A percentile compares a stretch with the other conserved stretches of the same genome.
These are phyloP conservation scores for Lobosporangium transversale DNA, from an alignment of 192 early-diverging fungal genomes.

Conservation along the genomic window DNA sequence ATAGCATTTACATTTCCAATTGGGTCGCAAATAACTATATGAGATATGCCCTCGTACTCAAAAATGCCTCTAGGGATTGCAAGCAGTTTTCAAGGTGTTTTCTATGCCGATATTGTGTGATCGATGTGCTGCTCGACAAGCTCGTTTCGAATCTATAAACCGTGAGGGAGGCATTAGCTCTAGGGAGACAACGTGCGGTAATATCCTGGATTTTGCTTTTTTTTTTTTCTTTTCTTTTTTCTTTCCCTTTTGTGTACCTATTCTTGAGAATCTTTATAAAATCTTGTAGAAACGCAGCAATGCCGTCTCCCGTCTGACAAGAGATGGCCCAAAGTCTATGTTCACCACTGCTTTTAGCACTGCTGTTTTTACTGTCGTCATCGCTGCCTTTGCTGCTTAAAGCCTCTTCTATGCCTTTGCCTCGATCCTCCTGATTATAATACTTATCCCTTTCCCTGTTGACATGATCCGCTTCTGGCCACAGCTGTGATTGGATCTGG, in stretches of 20 bases:
- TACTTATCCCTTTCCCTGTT: background rate
- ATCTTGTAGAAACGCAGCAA: slow-evolving; percentile 54
- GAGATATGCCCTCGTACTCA: no score
- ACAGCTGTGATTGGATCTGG: slow-evolving; percentile 10
- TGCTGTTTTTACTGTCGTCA: background rate
- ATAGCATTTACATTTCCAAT: no score
- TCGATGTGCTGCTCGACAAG: slow-evolving; percentile 54
- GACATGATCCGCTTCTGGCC: slow-evolving; percentile 19
- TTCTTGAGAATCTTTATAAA: slow-evolving; percentile 55
- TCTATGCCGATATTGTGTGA: slow-evolving; percentile 77
- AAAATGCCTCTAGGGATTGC: slow-evolving; percentile 55
- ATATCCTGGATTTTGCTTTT: no score
- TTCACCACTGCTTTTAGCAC: background rate
- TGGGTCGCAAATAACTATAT: no score
- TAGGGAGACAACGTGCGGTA: no score
- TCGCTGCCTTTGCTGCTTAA: background rate
- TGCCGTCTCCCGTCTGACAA: slow-evolving; percentile 61
- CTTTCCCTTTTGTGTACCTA: slow-evolving; percentile 50
- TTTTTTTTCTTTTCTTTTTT: no score
- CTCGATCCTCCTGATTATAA: background rate
- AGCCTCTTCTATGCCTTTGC: slow-evolving; percentile 20
- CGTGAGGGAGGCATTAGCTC: no score
- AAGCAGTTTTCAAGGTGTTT: slow-evolving; percentile 68
- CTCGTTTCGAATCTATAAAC: slow-evolving; percentile 52
- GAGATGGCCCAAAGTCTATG: slow-evolving; percentile 57